Conservation (phyloP, 495 filamentous ascomycete genomes). For the Annulohypoxylon nitens region DNA sequence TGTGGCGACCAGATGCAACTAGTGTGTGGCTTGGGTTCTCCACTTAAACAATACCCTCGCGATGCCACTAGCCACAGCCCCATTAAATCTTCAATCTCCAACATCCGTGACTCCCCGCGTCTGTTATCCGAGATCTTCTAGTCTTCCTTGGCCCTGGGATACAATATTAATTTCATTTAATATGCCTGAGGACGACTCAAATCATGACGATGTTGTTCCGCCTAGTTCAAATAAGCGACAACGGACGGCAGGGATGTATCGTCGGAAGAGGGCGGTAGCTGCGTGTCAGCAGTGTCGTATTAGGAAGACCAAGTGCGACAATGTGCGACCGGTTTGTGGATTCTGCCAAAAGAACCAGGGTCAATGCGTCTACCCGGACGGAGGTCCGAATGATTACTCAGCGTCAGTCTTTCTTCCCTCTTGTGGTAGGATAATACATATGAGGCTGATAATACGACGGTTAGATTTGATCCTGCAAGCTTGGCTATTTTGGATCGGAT, state of each 20-base stretch:
- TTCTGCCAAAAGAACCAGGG: conserved; percentile 19
- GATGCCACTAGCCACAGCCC: too few species aligned
- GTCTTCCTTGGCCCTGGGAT: background rate
- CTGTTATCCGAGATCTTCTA: background rate
- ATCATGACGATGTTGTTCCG: background rate
- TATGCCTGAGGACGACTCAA: background rate
- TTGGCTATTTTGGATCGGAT: conserved; percentile 14
- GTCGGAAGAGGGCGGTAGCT: conserved; percentile 19
- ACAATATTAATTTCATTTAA: background rate
- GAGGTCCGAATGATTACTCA: conserved; percentile 14
- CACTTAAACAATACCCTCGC: background rate
- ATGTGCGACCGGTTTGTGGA: conserved; percentile 2
- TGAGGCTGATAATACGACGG: conserved; percentile 1
- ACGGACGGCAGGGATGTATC: conserved; percentile 15
- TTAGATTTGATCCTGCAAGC: conserved; percentile 16
- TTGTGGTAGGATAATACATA: background rate
- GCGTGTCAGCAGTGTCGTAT: conserved; percentile 16
- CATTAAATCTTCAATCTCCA: background rate
- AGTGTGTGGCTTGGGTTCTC: background rate
- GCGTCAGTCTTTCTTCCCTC: conserved; percentile 1
- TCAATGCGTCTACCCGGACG: conserved; percentile 18
- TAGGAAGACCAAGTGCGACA: conserved; percentile 19
- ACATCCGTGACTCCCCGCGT: conserved; percentile 8
- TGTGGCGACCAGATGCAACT: background rate
- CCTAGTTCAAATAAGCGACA: conserved; percentile 4